These are phyloP conservation scores for Penicillium sp. DNA, from an alignment of 2,329 filamentous ascomycete genomes.

Conservation along the genomic window DNA sequence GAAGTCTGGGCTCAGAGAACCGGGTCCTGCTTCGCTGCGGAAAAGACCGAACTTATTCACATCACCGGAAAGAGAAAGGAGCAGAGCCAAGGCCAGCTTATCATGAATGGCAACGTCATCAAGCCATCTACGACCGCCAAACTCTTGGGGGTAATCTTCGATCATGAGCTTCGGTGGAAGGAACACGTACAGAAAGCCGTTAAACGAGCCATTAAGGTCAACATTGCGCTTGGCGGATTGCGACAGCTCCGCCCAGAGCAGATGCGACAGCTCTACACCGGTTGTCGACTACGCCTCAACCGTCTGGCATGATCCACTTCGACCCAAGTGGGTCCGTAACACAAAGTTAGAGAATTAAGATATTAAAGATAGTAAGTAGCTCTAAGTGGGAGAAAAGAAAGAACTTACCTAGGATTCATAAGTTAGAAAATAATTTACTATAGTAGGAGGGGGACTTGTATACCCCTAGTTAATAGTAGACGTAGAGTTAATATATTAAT, in stretches of 20 bases:
- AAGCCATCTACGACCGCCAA: conserved; percentile 17
- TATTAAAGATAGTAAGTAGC: no score
- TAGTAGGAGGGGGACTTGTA: no score
- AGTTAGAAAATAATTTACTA: no score
- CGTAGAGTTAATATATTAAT: no score
- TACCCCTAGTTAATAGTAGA: no score
- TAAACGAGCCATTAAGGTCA: conserved; percentile 20
- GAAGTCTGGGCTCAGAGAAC: no score
- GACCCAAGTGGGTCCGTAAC: no score
- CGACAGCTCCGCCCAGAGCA: conserved; percentile 24
- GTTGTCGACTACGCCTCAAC: conserved; percentile 27
- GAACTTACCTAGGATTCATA: no score
- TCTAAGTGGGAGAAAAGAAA: no score
- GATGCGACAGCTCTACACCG: conserved; percentile 28
- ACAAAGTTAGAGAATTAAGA: no score
- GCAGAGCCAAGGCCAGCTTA: not conserved
- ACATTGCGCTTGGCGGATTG: conserved; percentile 18
- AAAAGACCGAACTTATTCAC: not conserved
- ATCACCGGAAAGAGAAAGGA: not conserved
- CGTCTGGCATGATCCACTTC: conserved; percentile 24
- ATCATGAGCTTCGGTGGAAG: conserved; percentile 23
- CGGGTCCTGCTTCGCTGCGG: not conserved
- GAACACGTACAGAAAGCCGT: conserved; percentile 22
- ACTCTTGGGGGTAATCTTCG: conserved; percentile 27
- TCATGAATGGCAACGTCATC: not conserved